Percentiles rank a stretch among this genome's conserved stretches.
These are phyloP conservation scores for Sesbania bispinosa DNA, from an alignment of 306 rosid species.

Conservation along the genomic window DNA sequence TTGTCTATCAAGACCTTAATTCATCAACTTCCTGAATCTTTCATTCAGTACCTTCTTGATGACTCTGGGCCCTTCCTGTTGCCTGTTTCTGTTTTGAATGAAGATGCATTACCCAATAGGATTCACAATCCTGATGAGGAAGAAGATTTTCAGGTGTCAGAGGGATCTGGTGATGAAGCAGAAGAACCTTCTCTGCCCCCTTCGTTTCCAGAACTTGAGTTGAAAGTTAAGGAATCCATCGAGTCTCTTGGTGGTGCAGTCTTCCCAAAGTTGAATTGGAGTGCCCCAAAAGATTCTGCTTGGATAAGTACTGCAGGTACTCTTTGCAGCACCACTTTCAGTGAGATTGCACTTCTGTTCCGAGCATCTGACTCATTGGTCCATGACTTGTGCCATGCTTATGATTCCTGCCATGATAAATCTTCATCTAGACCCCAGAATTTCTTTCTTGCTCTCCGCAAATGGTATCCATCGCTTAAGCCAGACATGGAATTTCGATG, in stretches of 20 bases:
- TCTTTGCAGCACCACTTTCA: slow-evolving; percentile 54
- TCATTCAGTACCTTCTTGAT: too few species aligned
- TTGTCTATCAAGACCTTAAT: too few species aligned
- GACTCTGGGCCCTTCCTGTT: too few species aligned
- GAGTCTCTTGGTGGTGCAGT: slow-evolving; percentile 66
- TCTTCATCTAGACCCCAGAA: slow-evolving; percentile 49
- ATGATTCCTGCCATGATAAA: slow-evolving; percentile 61
- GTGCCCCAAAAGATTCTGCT: slow-evolving; percentile 78
- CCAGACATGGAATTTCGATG: slow-evolving; percentile 81
- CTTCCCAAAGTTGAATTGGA: slow-evolving; percentile 83
- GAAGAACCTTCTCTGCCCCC: slow-evolving; percentile 48
- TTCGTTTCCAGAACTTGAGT: slow-evolving; percentile 72
- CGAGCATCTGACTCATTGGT: too few species aligned
- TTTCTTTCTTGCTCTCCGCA: too few species aligned
- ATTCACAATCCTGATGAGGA: too few species aligned
- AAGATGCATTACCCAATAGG: slow-evolving; percentile 77
- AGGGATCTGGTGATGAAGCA: slow-evolving; percentile 61
- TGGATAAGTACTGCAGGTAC: slow-evolving; percentile 65
- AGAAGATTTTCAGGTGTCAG: slow-evolving; percentile 57
- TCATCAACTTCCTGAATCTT: too few species aligned
- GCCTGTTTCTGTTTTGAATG: slow-evolving; percentile 60
- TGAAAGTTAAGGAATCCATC: slow-evolving; percentile 59
- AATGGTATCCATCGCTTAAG: slow-evolving; percentile 62
- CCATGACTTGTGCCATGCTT: too few species aligned
- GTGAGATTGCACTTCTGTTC: slow-evolving; percentile 67